These are phyloP conservation scores for Saururus chinensis DNA, from an alignment of 164 flowering plant genomes.

Conservation along the genomic window DNA sequence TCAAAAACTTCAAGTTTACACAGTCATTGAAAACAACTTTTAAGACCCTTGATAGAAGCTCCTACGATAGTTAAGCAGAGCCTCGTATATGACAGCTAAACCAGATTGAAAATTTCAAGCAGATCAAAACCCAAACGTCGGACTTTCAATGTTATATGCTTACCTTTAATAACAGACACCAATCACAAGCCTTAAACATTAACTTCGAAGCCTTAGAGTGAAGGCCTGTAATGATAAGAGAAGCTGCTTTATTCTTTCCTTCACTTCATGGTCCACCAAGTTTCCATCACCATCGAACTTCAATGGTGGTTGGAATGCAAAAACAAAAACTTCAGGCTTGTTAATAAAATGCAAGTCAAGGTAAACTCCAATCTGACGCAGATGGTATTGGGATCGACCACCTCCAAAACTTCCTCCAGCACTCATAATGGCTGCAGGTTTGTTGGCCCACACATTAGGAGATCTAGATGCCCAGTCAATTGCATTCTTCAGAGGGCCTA, in stretches of 20 bases:
- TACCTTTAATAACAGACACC: not conserved
- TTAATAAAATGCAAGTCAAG: slow-evolving; percentile 86
- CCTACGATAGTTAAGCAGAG: too few species aligned
- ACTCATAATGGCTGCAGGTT: slow-evolving; percentile 83
- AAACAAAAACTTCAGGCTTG: slow-evolving; percentile 56
- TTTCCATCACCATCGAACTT: slow-evolving; percentile 66
- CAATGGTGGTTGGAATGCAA: slow-evolving; percentile 46
- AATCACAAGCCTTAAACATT: not conserved
- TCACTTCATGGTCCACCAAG: slow-evolving; percentile 36
- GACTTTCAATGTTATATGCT: too few species aligned
- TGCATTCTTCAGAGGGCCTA: slow-evolving; percentile 72
- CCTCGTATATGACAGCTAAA: too few species aligned
- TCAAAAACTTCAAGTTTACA: too few species aligned
- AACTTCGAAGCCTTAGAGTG: slow-evolving; percentile 36
- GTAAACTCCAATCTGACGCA: slow-evolving; percentile 76
- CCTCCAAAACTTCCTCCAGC: slow-evolving; percentile 59
- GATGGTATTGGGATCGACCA: slow-evolving; percentile 59
- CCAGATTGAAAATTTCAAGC: too few species aligned
- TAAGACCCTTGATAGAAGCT: too few species aligned
- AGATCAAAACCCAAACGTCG: too few species aligned
- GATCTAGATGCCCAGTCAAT: slow-evolving; percentile 93
- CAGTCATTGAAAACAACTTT: too few species aligned
- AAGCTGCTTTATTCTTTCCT: slow-evolving; percentile 38
- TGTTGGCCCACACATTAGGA: slow-evolving; percentile 78
- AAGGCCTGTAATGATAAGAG: slow-evolving; percentile 45